Percentiles rank a stretch among this genome's conserved stretches.
These are phyloP conservation scores for Tirmania nivea DNA, from an alignment of 495 filamentous ascomycete species.

Conservation along the genomic window DNA sequence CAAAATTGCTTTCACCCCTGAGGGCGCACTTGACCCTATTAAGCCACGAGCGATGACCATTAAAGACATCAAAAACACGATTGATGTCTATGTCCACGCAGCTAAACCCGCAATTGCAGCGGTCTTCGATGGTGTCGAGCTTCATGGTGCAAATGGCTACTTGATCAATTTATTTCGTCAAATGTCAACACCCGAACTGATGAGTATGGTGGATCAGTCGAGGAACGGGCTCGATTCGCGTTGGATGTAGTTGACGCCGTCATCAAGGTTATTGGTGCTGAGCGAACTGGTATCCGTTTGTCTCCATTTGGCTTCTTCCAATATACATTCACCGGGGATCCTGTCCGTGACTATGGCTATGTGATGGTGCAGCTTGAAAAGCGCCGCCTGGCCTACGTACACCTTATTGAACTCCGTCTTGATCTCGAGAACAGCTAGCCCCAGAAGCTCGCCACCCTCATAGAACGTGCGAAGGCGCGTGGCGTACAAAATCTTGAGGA, in stretches of 20 bases:
- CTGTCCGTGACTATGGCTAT: slow-evolving; percentile 39
- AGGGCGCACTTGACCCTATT: slow-evolving; percentile 4
- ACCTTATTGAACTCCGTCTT: slow-evolving; percentile 35
- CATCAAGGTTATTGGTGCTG: slow-evolving; percentile 38
- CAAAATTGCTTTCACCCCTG: slow-evolving; percentile 4
- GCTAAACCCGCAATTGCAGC: slow-evolving; percentile 42
- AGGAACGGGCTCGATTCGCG: slow-evolving; percentile 44
- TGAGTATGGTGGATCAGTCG: slow-evolving; percentile 46
- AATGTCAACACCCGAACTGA: slow-evolving; percentile 41
- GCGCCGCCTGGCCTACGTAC: slow-evolving; percentile 42
- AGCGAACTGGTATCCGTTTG: slow-evolving; percentile 39
- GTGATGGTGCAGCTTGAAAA: slow-evolving; percentile 31
- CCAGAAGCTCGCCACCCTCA: slow-evolving; percentile 13
- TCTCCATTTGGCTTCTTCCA: slow-evolving; percentile 45
- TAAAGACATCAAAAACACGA: slow-evolving; percentile 34
- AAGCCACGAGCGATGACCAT: slow-evolving; percentile 30
- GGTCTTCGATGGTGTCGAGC: slow-evolving; percentile 59
- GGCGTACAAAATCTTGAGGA: slow-evolving; percentile 21
- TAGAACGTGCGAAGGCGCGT: slow-evolving; percentile 23
- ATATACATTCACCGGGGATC: slow-evolving; percentile 36
- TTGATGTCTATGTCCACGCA: slow-evolving; percentile 36
- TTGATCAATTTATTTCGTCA: slow-evolving; percentile 52
- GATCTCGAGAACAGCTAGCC: slow-evolving; percentile 20
- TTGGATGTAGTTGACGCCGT: slow-evolving; percentile 44
- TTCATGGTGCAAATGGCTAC: slow-evolving; percentile 56